Evolutionary conservation across 768 basidiomycete genomes (phyloP).

Genomic region (Tricholoma furcatifolium): DNA sequence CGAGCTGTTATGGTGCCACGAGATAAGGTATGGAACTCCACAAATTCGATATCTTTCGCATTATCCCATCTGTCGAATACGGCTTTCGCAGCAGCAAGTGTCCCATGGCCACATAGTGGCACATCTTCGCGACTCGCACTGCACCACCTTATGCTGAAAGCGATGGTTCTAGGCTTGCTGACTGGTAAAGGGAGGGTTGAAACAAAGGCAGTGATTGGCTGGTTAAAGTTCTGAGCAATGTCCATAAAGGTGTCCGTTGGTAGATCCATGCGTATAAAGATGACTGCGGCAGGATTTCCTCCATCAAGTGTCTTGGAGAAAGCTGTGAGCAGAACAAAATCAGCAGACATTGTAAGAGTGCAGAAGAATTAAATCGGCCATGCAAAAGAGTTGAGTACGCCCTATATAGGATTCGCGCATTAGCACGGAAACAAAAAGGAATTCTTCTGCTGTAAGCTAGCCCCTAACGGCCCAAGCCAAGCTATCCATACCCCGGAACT

Average conservation of each 20-base stretch:
- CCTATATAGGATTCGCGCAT: too few species aligned
- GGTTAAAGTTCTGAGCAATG: conserved; percentile 43
- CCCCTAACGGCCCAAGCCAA: too few species aligned
- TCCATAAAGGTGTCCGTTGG: conserved; percentile 27
- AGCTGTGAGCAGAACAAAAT: conserved; percentile 41
- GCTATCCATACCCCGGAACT: too few species aligned
- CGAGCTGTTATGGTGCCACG: conserved; percentile 27
- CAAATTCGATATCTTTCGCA: conserved; percentile 22
- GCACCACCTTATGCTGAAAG: conserved; percentile 39
- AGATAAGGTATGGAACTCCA: conserved; percentile 32
- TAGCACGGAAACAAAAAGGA: too few species aligned
- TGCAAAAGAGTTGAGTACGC: neutral
- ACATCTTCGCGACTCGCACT: conserved; percentile 27
- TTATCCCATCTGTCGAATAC: conserved; percentile 33
- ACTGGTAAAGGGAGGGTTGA: neutral
- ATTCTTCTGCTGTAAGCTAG: too few species aligned
- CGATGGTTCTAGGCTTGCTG: conserved; percentile 16
- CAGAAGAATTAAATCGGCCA: conserved; percentile 1
- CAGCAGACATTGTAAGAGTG: conserved; percentile 18
- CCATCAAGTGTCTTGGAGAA: conserved; percentile 38
- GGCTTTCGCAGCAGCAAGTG: conserved; percentile 41
- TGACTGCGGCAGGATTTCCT: conserved; percentile 45
- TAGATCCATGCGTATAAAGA: conserved; percentile 31
- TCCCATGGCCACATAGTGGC: conserved; percentile 42
- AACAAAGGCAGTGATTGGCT: conserved; percentile 28